Percentiles rank a stretch among this genome's conserved stretches.
phyloP scores from a whole-genome alignment of 805 yeast genomes.

The Ogataea thermomethanolica region DNA sequence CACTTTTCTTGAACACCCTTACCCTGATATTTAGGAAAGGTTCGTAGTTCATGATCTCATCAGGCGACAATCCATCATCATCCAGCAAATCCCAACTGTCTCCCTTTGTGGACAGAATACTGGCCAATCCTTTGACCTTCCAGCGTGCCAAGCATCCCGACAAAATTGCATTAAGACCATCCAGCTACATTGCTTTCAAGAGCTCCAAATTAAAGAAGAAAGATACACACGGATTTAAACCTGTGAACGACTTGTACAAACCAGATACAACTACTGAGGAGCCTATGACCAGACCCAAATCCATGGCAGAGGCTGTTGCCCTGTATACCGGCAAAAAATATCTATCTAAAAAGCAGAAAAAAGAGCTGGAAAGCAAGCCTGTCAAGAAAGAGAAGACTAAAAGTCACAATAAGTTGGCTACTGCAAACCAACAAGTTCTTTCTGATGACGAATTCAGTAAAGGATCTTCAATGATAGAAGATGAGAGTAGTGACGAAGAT shows the following conservation, averaged over 20 bases:
- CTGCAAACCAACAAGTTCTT: constrained; percentile 2
- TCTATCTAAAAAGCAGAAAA: constrained; percentile 44
- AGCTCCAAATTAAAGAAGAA: constrained; percentile 16
- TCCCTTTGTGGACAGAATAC: constrained; percentile 61
- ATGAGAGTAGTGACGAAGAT: constrained; percentile 30
- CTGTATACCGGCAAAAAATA: constrained; percentile 54
- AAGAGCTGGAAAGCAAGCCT: constrained; percentile 24
- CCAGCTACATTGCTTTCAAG: constrained; percentile 43
- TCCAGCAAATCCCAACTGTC: constrained; percentile 25
- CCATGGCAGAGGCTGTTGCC: constrained; percentile 59
- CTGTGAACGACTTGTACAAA: constrained; percentile 1
- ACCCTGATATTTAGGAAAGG: not conserved
- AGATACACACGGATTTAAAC: constrained; percentile 6
- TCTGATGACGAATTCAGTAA: constrained; percentile 13
- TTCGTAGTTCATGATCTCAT: constrained; percentile 5
- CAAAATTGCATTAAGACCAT: constrained; percentile 41
- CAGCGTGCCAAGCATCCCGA: constrained; percentile 58
- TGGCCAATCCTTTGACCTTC: constrained; percentile 60
- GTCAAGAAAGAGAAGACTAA: constrained; percentile 11
- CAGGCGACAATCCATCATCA: constrained; percentile 6
- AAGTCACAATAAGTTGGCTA: not conserved
- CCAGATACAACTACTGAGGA: constrained; percentile 3
- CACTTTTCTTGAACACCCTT: constrained; percentile 3
- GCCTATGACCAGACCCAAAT: constrained; percentile 35
- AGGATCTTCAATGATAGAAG: constrained; percentile 9